Percentiles rank a stretch among this genome's conserved stretches.
These are phyloP conservation scores for Cryptosporidium baileyi DNA, from an alignment of 169 alveolate species.

Conservation along the genomic window DNA sequence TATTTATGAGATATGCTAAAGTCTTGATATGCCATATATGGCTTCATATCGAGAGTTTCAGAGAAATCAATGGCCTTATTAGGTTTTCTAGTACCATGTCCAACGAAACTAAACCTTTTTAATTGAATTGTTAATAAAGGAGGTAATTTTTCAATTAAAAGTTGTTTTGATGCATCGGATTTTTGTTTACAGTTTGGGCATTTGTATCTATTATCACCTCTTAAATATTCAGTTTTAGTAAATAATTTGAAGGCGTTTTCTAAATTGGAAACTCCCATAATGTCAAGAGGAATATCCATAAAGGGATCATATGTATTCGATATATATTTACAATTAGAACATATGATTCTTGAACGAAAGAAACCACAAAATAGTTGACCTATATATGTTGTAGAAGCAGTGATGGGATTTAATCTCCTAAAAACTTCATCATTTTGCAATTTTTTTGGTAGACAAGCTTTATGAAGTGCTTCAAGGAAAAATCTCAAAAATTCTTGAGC, in stretches of 20 bases:
- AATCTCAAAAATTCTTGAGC: conserved; percentile 78
- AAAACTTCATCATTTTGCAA: conserved; percentile 35
- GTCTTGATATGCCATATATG: conserved; percentile 2
- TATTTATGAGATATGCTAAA: conserved; percentile 19
- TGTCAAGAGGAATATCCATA: conserved; percentile 74
- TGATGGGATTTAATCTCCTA: conserved; percentile 71
- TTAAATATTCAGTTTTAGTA: conserved; percentile 70
- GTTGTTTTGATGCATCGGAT: conserved; percentile 59
- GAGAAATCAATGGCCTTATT: conserved; percentile 13
- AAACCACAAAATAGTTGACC: conserved; percentile 78
- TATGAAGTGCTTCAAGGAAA: conserved; percentile 73
- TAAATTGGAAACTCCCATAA: conserved; percentile 71
- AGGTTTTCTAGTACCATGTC: conserved; percentile 56
- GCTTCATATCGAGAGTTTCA: conserved; percentile 21
- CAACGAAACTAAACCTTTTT: conserved; percentile 62
- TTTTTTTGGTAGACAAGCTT: conserved; percentile 58
- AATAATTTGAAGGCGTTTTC: conserved; percentile 75
- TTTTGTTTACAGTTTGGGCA: conserved; percentile 58
- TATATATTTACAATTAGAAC: conserved; percentile 69
- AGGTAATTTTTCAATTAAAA: conserved; percentile 44
- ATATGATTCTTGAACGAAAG: conserved; percentile 72
- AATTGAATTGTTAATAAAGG: conserved; percentile 61
- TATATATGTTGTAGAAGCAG: conserved; percentile 72
- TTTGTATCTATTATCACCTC: conserved; percentile 74
- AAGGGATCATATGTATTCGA: conserved; percentile 74